Conservation (phyloP, 2,329 filamentous ascomycete species). For the Apiospora kogelbergensis region DNA sequence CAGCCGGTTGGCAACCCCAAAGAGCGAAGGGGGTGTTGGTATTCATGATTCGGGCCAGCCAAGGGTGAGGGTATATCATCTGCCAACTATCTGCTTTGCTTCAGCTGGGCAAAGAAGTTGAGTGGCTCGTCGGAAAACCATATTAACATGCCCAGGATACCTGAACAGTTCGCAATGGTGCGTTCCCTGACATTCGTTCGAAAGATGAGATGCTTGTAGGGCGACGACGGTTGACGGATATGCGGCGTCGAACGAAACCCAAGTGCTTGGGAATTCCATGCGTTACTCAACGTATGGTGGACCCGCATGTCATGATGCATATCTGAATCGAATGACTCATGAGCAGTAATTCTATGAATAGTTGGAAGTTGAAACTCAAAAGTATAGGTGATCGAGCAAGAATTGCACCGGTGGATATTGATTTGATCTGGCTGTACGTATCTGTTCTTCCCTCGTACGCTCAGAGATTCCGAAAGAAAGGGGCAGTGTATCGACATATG, state of each 20-base stretch:
- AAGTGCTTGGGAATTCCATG: too few species aligned
- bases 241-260: background rate
- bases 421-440: too few species aligned
- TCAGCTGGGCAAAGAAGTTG: too few species aligned
- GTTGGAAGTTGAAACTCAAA: background rate
- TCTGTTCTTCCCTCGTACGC: too few species aligned
- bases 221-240: background rate
- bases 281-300: background rate
- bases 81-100: background rate
- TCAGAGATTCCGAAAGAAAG: too few species aligned
- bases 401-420: too few species aligned
- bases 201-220: background rate
- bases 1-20: background rate
- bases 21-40: background rate
- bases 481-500: too few species aligned
- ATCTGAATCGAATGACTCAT: background rate
- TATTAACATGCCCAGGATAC: too few species aligned
- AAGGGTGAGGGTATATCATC: background rate
- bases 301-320: background rate
- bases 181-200: background rate
- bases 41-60: background rate
- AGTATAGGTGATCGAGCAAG: background rate
- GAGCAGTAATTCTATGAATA: too few species aligned
- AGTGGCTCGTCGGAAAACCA: too few species aligned
- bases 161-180: too few species aligned